Evolutionary conservation across 169 alveolate species (phyloP).

Genomic region (Eimeria brunetti): DNA sequence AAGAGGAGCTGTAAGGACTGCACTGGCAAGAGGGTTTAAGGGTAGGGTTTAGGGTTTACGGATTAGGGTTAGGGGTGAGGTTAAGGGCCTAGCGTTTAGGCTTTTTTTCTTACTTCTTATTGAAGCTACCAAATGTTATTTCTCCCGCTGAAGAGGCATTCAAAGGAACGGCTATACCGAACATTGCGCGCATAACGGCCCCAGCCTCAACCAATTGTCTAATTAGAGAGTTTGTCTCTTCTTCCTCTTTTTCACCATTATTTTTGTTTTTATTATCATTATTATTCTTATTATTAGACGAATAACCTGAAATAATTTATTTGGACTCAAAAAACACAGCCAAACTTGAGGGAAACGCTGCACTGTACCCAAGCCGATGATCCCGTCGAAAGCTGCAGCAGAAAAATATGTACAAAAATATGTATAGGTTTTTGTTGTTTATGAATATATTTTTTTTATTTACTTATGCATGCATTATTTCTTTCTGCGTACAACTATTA

Average conservation of each 20-base stretch:
- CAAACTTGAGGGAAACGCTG: not conserved
- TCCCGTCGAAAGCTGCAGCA: slow-evolving; percentile 67
- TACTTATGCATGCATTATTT: too few relatives aligned
- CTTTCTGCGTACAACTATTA: too few relatives aligned
- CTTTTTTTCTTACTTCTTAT: not conserved
- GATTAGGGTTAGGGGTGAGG: too few relatives aligned
- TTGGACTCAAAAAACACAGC: not conserved
- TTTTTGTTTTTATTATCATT: too few relatives aligned
- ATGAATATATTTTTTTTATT: not conserved
- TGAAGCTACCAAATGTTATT: slow-evolving; percentile 54
- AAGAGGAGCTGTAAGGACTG: not conserved
- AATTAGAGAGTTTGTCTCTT: not conserved
- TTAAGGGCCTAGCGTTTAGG: too few relatives aligned
- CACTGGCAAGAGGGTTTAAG: not conserved
- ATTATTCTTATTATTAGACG: too few relatives aligned
- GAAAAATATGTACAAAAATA: not conserved
- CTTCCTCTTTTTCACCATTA: not conserved
- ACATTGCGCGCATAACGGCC: not conserved
- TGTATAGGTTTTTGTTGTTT: too few relatives aligned
- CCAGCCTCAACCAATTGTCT: slow-evolving; percentile 14
- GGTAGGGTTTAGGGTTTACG: too few relatives aligned
- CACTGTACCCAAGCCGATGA: slow-evolving; percentile 44
- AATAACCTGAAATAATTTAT: not conserved
- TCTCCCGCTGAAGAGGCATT: slow-evolving; percentile 26
- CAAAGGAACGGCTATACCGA: slow-evolving; percentile 24